A percentile compares a stretch with the other conserved stretches of the same genome.
These are phyloP conservation scores for Xylariales sp. DNA, from an alignment of 2,329 filamentous ascomycete species.

Conservation along the genomic window DNA sequence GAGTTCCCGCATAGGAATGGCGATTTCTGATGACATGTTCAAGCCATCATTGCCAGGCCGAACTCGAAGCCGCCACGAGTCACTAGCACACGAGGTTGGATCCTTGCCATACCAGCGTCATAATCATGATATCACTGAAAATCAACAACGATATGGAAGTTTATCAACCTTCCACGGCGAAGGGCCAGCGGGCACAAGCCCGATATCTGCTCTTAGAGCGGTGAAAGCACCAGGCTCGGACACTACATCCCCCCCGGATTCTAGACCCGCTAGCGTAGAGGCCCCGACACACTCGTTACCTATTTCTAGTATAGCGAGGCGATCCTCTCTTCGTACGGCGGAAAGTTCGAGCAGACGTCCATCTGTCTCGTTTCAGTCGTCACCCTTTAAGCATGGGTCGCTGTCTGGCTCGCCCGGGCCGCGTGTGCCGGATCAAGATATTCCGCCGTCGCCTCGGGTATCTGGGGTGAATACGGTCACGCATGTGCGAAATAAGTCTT, in stretches of 20 bases:
- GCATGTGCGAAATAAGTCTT: slow-evolving; percentile 75
- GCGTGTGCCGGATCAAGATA: slow-evolving; percentile 61
- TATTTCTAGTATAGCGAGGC: slow-evolving; percentile 54
- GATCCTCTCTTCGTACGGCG: slow-evolving; percentile 56
- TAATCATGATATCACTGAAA: slow-evolving; percentile 63
- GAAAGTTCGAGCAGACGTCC: slow-evolving; percentile 74
- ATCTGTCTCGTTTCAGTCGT: slow-evolving; percentile 83
- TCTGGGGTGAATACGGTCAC: slow-evolving; percentile 62
- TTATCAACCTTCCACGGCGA: slow-evolving; percentile 90
- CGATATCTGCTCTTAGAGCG: slow-evolving; percentile 83
- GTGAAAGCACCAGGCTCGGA: slow-evolving; percentile 72
- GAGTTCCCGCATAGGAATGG: slow-evolving; percentile 88
- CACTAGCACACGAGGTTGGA: slow-evolving; percentile 67
- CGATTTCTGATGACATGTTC: slow-evolving; percentile 88
- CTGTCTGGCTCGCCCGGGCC: slow-evolving; percentile 86
- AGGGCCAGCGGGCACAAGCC: slow-evolving; percentile 81
- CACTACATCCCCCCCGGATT: slow-evolving; percentile 68
- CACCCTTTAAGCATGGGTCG: slow-evolving; percentile 93
- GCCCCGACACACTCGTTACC: slow-evolving; percentile 65
- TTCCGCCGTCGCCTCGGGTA: slow-evolving; percentile 66
- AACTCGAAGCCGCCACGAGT: slow-evolving; percentile 53
- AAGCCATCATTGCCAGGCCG: slow-evolving; percentile 77
- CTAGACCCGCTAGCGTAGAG: slow-evolving; percentile 60
- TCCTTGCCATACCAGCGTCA: slow-evolving; percentile 78
- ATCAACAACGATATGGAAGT: slow-evolving; percentile 87